Evolutionary conservation across 148 eudicot species (phyloP), one percentile per base, ranked within the genome.

Genomic region (Mesembryanthemum crystallinum): DNA sequence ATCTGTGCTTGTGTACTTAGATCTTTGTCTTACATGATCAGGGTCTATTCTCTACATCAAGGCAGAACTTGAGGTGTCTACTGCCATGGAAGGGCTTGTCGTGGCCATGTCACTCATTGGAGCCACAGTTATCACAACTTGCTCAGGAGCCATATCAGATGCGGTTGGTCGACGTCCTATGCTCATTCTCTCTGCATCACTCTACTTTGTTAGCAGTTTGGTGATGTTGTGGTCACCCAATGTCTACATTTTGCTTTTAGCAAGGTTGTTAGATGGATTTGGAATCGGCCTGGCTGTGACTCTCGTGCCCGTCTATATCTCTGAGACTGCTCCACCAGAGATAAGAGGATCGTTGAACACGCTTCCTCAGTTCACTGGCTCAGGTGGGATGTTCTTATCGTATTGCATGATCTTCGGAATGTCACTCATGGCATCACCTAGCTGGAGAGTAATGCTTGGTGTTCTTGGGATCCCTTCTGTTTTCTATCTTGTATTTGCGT

Each of bases 81-180:
- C 89, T 62, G 74, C 90, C 8, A 29, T 88, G 28, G 98, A 94
- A 78, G 97, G 97, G 58, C 91, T 94, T 59, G 87, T 94, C 1
- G 97, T 94, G 47, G 98, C 98, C 77, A 94, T 90, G 97, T 94
- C 98, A 32, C 88, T 94, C 13, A 94, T 94, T 66, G 98, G 98
- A 65, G 98, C 98, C 61, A 94, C 97, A 9, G 52, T 82, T 35
- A 84, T 94, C 52, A 94, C 98, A 66, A 90, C 92, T 69, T 94
- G 88, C 85, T 91, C 97, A 0, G 98, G 98, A 51, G 83, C 97
- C 35, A 64, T 91, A 64, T 87, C 98, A 8, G 98, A 94, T 74
- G 77, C 69, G 68, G 20, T 91, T 64, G 98, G 98, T 17, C 89
- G 98, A 29, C 97, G 97, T 45, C 98, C 97, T 49, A 85, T 94